Evolutionary conservation across 1,284 basidiomycete species (phyloP).

Genomic region (Pascua sp.): DNA sequence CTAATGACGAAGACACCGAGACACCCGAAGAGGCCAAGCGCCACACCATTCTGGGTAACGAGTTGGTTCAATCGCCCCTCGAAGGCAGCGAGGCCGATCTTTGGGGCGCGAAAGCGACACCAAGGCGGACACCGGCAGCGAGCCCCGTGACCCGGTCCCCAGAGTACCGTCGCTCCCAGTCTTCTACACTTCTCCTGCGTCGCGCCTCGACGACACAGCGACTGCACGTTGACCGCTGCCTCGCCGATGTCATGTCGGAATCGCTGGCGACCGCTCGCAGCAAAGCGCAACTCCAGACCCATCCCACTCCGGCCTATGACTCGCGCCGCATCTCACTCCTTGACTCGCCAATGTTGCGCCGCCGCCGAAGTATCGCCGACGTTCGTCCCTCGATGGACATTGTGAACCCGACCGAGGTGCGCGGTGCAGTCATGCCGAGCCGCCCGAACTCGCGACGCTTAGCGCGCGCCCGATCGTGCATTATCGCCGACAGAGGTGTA

Average conservation of each 20-base stretch:
- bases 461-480: not conserved
- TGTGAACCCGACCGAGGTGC: constrained; percentile 5
- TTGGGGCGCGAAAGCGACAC: not conserved
- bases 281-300: constrained; percentile 34
- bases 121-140: not conserved
- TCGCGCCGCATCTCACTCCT: constrained; percentile 17
- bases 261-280: constrained; percentile 44
- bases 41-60: constrained; percentile 6
- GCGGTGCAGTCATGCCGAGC: constrained; percentile 5
- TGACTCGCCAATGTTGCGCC: constrained; percentile 34
- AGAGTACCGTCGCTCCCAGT: constrained; percentile 20
- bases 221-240: constrained; percentile 50
- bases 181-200: constrained; percentile 58
- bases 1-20: not conserved
- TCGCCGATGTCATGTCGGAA: constrained; percentile 50
- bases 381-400: constrained; percentile 9
- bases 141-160: constrained; percentile 4
- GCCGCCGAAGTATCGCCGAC: constrained; percentile 30
- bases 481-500: not conserved
- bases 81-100: not conserved
- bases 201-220: constrained; percentile 67
- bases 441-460: not conserved
- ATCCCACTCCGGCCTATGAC: constrained; percentile 23
- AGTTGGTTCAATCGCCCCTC: not conserved
- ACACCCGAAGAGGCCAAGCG: constrained; percentile 2